phyloP scores from a whole-genome alignment of 176 grass and related monocot genomes.

The Phoenix roebelenii region DNA sequence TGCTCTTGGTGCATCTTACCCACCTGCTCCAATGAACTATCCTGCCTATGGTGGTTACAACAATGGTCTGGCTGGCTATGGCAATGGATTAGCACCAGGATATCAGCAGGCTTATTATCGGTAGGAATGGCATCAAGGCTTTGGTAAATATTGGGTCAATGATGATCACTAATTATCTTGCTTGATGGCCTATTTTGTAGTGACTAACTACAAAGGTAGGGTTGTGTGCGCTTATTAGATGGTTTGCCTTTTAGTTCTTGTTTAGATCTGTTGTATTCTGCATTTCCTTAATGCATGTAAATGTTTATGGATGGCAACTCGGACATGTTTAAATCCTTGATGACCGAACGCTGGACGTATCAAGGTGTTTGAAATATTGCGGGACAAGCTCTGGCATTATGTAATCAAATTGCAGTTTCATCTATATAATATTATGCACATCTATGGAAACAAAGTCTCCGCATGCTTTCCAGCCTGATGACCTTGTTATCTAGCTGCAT shows the following conservation, averaged over 20 bases:
- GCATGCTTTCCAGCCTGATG: too few species aligned
- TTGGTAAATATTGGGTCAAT: slow-evolving; percentile 34
- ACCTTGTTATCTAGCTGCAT: too few species aligned
- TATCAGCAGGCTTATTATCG: slow-evolving; percentile 79
- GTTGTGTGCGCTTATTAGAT: slow-evolving; percentile 32
- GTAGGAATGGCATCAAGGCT: slow-evolving; percentile 32
- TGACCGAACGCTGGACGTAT: too few species aligned
- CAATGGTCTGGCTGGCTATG: slow-evolving; percentile 46
- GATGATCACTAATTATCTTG: slow-evolving; percentile 46
- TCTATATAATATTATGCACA: too few species aligned
- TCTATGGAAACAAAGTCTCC: too few species aligned
- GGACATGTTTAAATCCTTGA: too few species aligned
- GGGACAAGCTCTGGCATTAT: too few species aligned
- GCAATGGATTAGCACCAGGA: slow-evolving; percentile 39
- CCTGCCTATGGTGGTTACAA: slow-evolving; percentile 49
- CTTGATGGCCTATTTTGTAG: slow-evolving; percentile 72
- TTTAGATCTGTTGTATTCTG: slow-evolving; percentile 52
- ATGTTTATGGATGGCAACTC: slow-evolving; percentile 40
- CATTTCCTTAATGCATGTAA: slow-evolving; percentile 58
- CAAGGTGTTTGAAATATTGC: too few species aligned
- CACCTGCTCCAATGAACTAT: slow-evolving; percentile 57
- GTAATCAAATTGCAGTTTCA: too few species aligned
- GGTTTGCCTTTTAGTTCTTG: slow-evolving; percentile 30
- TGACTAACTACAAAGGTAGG: slow-evolving; percentile 75
- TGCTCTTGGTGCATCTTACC: slow-evolving; percentile 46